Base-by-base conservation (phyloP, 768 basidiomycete species). In the Mycena leptocephala region DNA sequence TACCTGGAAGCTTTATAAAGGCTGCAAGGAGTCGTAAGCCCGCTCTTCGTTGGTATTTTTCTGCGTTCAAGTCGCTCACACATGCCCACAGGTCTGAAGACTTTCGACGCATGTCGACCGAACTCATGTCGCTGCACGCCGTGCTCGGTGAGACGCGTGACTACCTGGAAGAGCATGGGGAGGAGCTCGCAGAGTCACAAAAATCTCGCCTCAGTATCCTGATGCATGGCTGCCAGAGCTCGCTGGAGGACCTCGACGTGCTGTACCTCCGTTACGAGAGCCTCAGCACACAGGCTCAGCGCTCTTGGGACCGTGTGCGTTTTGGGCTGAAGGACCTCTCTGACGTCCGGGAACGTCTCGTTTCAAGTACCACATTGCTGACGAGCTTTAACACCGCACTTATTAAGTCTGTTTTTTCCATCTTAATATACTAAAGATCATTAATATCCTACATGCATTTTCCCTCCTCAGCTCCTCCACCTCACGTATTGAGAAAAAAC, bases 301-400 rank as follows among this genome's bases (percentile, higher is more conserved):
- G 78, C 37, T 75, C 76, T 22, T 79, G 78, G 78, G 78, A 79
- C n/a, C 55, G 78, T 18, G 61, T 79, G 76, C 69, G 73, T 22
- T 79, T 75, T 58, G 76, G 78, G 10, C 51, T 77, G 32, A 70
- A 72, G 37, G 73, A 79, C 55, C 58, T 79, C 30, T 56, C 78
- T 51, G 76, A 77, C 14, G 53, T 79, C 8, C 69, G 78, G 33
- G 58, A 67, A 14, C 63, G 74, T 14, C 67, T 79, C 18, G 37
- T 77, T 26, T 41, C 72, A 39, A 71, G 35, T 24, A 69, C 69
- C 5, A 77, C 76, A 22, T 22, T 72, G 53, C 68, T 79, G 20
- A 76, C 63, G 8, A 68, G 62, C 22, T 79, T 75, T 46, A 79
- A 61, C 33, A 53, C 75, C 16, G 39, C 56, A 9, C 67, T 79